A percentile compares a stretch with the other conserved stretches of the same genome.
Evolutionary conservation across 345 rosid species (phyloP).

Genomic region (Mallotus nudiflorus): DNA sequence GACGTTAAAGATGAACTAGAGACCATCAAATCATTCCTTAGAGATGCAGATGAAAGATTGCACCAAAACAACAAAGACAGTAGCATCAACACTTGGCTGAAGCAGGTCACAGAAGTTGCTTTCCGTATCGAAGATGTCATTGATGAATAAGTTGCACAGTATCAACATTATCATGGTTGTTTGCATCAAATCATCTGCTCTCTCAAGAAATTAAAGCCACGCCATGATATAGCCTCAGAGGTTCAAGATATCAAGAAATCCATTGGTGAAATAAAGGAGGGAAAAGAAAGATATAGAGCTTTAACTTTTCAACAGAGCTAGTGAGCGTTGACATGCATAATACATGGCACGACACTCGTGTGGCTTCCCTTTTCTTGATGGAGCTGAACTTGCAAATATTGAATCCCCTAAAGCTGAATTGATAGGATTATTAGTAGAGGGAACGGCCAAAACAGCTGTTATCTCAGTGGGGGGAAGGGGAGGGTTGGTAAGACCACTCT

Average conservation of each 20-base stretch:
- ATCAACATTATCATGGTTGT: slow-evolving; percentile 13
- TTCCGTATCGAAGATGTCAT: slow-evolving; percentile 38
- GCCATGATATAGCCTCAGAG: slow-evolving; percentile 18
- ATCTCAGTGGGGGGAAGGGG: slow-evolving; percentile 42
- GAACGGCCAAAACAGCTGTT: slow-evolving; percentile 18
- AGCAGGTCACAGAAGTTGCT: slow-evolving; percentile 36
- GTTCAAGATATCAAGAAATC: slow-evolving; percentile 24
- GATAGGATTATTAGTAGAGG: slow-evolving; percentile 16
- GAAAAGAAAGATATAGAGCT: slow-evolving; percentile 4
- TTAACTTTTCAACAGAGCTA: slow-evolving; percentile 6
- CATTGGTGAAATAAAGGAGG: slow-evolving; percentile 5
- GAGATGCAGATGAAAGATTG: slow-evolving; percentile 27
- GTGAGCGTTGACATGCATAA: slow-evolving; percentile 22
- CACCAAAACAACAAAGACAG: slow-evolving; percentile 13
- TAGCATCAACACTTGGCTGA: slow-evolving; percentile 31
- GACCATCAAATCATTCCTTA: slow-evolving; percentile 25
- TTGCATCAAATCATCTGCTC: slow-evolving; percentile 11
- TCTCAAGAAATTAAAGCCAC: slow-evolving; percentile 29
- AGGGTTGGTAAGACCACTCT: slow-evolving; percentile 46
- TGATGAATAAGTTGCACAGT: slow-evolving; percentile 29
- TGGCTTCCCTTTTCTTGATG: slow-evolving; percentile 36
- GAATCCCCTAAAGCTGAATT: slow-evolving; percentile 32
- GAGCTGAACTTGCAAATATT: slow-evolving; percentile 39
- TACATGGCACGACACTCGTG: background rate
- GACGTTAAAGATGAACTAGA: slow-evolving; percentile 17